Evolutionary conservation across 1,139 yeast genomes (phyloP).

Genomic region (Saccharomyces hybrid): DNA sequence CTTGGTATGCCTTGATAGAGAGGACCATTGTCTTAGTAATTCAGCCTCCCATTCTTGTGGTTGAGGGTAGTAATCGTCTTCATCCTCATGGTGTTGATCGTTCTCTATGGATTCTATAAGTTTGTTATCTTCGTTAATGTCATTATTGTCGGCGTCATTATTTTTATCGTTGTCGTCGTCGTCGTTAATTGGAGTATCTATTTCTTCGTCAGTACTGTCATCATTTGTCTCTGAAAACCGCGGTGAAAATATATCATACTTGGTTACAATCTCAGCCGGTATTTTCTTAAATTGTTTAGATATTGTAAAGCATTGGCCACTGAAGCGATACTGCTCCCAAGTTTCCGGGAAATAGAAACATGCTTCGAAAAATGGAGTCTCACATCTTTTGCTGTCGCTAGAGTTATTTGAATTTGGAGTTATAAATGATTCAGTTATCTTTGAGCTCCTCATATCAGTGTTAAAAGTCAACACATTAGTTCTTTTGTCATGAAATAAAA

Average conservation of each 20-base stretch:
- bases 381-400: conserved; percentile 32
- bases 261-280: conserved; percentile 10
- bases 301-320: conserved; percentile 47
- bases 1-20: conserved; percentile 50
- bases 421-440: conserved; percentile 44
- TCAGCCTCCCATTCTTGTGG: conserved; percentile 61
- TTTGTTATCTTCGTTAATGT: conserved; percentile 6
- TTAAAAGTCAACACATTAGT: conserved; percentile 64
- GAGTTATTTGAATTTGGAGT: not conserved
- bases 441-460: conserved; percentile 65
- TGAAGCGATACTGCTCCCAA: conserved; percentile 63
- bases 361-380: conserved; percentile 48
- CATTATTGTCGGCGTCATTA: conserved; percentile 2
- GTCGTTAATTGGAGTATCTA: conserved; percentile 3
- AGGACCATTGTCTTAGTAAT: conserved; percentile 54
- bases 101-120: conserved; percentile 6
- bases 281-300: conserved; percentile 12
- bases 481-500: conserved; percentile 59
- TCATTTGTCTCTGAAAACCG: conserved; percentile 6
- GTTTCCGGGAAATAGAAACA: conserved; percentile 61
- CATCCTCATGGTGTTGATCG: conserved; percentile 6
- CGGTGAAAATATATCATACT: conserved; percentile 30
- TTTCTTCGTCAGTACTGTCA: not conserved
- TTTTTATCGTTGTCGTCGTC: conserved; percentile 4
- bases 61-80: conserved; percentile 37